Base-by-base conservation (phyloP, 345 rosid genomes). In the Moricandia moricandioides region DNA sequence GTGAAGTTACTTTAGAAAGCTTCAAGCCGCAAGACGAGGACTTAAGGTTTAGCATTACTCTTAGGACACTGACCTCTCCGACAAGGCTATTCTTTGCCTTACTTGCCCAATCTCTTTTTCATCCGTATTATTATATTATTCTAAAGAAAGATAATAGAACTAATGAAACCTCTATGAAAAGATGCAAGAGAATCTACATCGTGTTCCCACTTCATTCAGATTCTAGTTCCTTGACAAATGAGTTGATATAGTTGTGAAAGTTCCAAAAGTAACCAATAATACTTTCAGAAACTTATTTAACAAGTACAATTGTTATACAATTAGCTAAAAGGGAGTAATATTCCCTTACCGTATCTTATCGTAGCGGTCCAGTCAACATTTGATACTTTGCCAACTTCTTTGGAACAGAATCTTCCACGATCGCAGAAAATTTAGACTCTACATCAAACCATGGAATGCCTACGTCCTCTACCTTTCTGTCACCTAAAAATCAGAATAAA, bases 11-110 rank as follows among this genome's bases (percentile, higher is more conserved):
- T 80, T 87, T 81, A 71, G 16, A 52, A 79, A 77, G 62, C 52
- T 72, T 67, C 80, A 78, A 76, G 84, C 94, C 81, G 85, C 85
- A 86, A 88, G 40, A 60, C 81, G 67, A 73, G 70, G 75, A 62
- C 49, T 71, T 61, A 65, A 82, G 88, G 81, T 85, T 89, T 82
- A 81, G 96, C 59, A 85, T 93, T 82, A 81, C 75, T 82, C 73
- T 34, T 43, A 78, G 59, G 61, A 34, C 18, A 79, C 35, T 68
- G 78, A 81, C 81, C 87, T 82, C 77, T 37, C 65, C 75, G 75
- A 72, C 78, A 89, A 71, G 89, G 91, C 79, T 80, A 91, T 91
- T 80, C 96, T 84, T 84, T 89, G 51, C 91, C 88, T 89, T 71
- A 40, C 65, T 30, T 72, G 52, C 47, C 73, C 73, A 27, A 60